Evolutionary conservation across 2,329 filamentous ascomycete species (phyloP).

Genomic region (Aureobasidium sp.): DNA sequence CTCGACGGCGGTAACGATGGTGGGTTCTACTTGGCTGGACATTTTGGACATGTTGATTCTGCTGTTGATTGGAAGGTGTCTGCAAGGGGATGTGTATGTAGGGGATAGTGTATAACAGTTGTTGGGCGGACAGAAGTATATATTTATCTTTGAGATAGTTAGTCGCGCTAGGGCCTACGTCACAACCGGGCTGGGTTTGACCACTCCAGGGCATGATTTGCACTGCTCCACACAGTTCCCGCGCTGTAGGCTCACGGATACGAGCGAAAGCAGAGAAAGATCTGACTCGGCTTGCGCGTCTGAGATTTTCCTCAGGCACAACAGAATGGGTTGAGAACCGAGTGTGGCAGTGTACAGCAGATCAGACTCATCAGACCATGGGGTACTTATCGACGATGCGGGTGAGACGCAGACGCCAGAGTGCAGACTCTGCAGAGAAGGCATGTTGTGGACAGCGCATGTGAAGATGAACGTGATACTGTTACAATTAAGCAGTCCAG

Average conservation of each 20-base stretch:
- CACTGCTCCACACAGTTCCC: conserved; percentile 14
- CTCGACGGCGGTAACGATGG: conserved; percentile 4
- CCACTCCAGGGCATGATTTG: conserved; percentile 9
- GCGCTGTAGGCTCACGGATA: conserved; percentile 12
- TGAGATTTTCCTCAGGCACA: not conserved
- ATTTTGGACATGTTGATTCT: conserved; percentile 16
- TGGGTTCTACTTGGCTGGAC: conserved; percentile 14
- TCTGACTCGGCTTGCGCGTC: conserved; percentile 19
- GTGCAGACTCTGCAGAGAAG: too few relatives aligned
- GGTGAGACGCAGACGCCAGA: not conserved
- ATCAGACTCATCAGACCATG: too few relatives aligned
- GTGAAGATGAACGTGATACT: not conserved
- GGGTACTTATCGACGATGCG: not conserved
- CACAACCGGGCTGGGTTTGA: not conserved
- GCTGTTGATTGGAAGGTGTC: not conserved
- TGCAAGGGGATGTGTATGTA: not conserved
- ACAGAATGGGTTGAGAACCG: not conserved
- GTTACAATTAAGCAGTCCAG: conserved; percentile 11
- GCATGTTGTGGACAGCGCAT: not conserved
- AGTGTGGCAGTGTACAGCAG: conserved; percentile 13
- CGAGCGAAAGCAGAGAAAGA: conserved; percentile 16
- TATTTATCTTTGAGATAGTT: conserved; percentile 7
- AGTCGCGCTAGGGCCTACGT: conserved; percentile 4
- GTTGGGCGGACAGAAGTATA: not conserved
- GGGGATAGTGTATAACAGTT: not conserved